Evolutionary conservation across 768 basidiomycete species (phyloP), one percentile per base, ranked within the genome.

Genomic region (Pluteus cervinus): DNA sequence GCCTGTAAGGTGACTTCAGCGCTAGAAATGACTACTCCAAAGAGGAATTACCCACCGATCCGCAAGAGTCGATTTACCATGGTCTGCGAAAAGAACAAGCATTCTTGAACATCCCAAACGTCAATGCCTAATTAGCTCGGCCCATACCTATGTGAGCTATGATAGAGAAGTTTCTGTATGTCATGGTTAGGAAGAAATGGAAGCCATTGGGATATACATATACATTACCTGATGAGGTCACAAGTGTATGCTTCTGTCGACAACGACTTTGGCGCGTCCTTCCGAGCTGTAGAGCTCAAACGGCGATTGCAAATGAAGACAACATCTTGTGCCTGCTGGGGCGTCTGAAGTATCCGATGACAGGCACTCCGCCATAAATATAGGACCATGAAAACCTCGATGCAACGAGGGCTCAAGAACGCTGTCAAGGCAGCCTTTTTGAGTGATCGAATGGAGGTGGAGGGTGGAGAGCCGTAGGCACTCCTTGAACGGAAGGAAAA

Each of bases 11-110:
- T 7, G 16, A 4, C 11, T 12, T 34, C 20, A 36, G 20, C 24
- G 11, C 21, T 20, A 18, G 40, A 46, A 23, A 34, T 20, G 22
- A 36, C 16, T 26, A 8, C 14, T 7, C 9, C 14, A 15, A 28
- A 18, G n/a, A 36, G 31, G 20, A 45, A 42, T n/a, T 28, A 15
- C 75, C 38, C 49, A 81, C 77, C 90, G 68, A 53, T 96, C 93
- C 5, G 91, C 89, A 40, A 96, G 66, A 4, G 91, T 96, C 4
- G 89, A 92, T 69, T 97, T 98, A 36, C 94, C 94, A 60, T 96
- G 93, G 59, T 96, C 86, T 85, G 4, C 43, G 36, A 23, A 22
- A 18, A 23, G 40, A n/a, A 35, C 17, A n/a, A 40, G 14, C 18
- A 21, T 20, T 29, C 24, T 28, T 15, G 40, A 7, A 4, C n/a